Percentiles rank a stretch among this genome's conserved stretches.
Conservation (phyloP, 2,329 filamentous ascomycete genomes). For the Stachybotrys elegans region DNA sequence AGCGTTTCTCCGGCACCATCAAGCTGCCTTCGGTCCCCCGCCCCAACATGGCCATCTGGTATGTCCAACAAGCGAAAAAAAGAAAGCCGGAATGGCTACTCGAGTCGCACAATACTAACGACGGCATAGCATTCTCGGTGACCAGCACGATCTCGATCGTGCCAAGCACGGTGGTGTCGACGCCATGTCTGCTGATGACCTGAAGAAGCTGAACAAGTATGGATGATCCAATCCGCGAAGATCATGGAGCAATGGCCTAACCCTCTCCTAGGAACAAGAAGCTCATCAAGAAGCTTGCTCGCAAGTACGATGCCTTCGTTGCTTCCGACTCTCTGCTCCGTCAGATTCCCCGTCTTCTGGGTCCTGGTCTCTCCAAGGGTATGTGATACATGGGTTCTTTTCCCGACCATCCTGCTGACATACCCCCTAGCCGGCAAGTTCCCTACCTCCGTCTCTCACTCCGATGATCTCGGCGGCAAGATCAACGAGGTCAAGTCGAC, state of each 20-base stretch:
- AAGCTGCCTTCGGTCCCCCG: slow-evolving; percentile 88
- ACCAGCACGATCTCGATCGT: slow-evolving; percentile 97
- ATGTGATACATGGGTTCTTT: slow-evolving; percentile 36
- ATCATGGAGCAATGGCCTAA: too few species aligned
- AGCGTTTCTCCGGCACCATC: slow-evolving; percentile 99
- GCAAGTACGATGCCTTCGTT: slow-evolving; percentile 99
- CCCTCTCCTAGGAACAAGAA: slow-evolving; percentile 77
- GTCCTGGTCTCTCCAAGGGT: slow-evolving; percentile 97
- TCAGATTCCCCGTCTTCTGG: slow-evolving; percentile 99
- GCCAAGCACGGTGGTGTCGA: slow-evolving; percentile 98
- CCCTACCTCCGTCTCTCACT: slow-evolving; percentile 96
- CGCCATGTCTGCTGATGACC: slow-evolving; percentile 95
- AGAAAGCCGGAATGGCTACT: background rate
- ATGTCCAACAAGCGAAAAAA: slow-evolving; percentile 9
- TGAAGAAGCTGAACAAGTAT: slow-evolving; percentile 99
- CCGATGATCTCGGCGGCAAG: slow-evolving; percentile 89
- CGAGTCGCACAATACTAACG: slow-evolving; percentile 14
- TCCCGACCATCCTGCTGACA: slow-evolving; percentile 7
- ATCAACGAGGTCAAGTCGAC: slow-evolving; percentile 99
- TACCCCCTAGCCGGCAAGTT: slow-evolving; percentile 85
- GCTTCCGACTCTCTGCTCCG: slow-evolving; percentile 97
- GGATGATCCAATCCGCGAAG: background rate
- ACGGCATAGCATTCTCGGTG: slow-evolving; percentile 51
- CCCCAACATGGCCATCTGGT: slow-evolving; percentile 82
- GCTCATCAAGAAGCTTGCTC: slow-evolving; percentile 99